Percentiles rank a stretch among this genome's conserved stretches.
Evolutionary conservation across 2,329 filamentous ascomycete species (phyloP).

Genomic region (Emergomyces orientalis): DNA sequence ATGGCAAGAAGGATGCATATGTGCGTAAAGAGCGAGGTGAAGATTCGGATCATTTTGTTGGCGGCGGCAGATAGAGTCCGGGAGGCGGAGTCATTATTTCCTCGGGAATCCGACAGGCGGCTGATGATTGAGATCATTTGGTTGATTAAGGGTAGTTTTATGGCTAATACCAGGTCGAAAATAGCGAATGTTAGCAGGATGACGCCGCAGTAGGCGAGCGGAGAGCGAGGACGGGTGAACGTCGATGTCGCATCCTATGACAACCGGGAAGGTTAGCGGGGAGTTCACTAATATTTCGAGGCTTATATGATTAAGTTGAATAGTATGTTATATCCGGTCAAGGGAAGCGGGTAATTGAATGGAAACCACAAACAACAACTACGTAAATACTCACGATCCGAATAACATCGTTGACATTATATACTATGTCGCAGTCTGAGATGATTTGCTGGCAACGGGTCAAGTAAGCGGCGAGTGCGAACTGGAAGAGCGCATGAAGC

Average conservation of each 20-base stretch:
- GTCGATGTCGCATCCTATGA: conserved; percentile 47
- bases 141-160: conserved; percentile 50
- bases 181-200: conserved; percentile 58
- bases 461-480: conserved; percentile 77
- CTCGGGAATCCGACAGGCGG: conserved; percentile 18
- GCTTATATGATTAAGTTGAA: too few relatives aligned
- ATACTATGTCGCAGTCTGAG: conserved; percentile 70
- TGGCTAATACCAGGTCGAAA: conserved; percentile 56
- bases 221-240: conserved; percentile 60
- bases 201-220: conserved; percentile 58
- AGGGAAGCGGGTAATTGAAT: neutral
- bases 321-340: neutral
- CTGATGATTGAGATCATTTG: conserved; percentile 51
- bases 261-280: neutral
- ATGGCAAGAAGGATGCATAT: conserved; percentile 31
- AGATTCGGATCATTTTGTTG: conserved; percentile 13
- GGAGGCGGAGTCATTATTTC: neutral
- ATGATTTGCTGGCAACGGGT: conserved; percentile 62
- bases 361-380: too few relatives aligned
- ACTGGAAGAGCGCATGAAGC: conserved; percentile 71
- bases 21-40: conserved; percentile 29
- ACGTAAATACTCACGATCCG: conserved; percentile 50
- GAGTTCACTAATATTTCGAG: too few relatives aligned
- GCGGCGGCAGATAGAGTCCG: conserved; percentile 6
- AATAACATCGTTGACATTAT: conserved; percentile 73